Evolutionary conservation across 805 yeast genomes (phyloP).

Genomic region (Metschnikowia orientalis): DNA sequence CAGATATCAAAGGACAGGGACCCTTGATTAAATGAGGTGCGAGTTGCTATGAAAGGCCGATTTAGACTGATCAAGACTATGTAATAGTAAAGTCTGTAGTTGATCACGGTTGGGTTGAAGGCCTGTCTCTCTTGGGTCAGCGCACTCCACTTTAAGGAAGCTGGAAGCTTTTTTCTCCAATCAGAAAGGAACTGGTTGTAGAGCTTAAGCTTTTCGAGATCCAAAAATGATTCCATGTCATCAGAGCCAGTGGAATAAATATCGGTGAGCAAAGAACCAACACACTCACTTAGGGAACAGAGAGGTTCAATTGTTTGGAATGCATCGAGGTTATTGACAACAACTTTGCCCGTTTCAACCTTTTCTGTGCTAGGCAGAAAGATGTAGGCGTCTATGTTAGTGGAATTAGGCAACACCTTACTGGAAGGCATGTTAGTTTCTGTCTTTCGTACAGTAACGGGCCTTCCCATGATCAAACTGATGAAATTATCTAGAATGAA

Average conservation of each 20-base stretch:
- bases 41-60: constrained; percentile 11
- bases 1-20: constrained; percentile 9
- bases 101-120: constrained; percentile 17
- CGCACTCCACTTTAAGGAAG: constrained; percentile 14
- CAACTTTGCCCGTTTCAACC: too few species aligned
- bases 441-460: constrained; percentile 18
- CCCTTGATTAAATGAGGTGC: constrained; percentile 7
- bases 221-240: constrained; percentile 12
- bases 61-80: constrained; percentile 17
- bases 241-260: constrained; percentile 14
- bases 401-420: constrained; percentile 15
- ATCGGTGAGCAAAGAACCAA: constrained; percentile 17
- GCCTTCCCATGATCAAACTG: constrained; percentile 19
- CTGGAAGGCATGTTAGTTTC: constrained; percentile 19
- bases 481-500: constrained; percentile 17
- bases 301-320: constrained; percentile 15
- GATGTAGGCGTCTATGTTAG: constrained; percentile 13
- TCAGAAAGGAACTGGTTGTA: constrained; percentile 11
- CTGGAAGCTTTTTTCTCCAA: constrained; percentile 16
- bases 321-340: constrained; percentile 14
- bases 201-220: constrained; percentile 9
- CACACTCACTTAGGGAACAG: constrained; percentile 17
- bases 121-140: constrained; percentile 8
- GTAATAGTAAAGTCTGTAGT: constrained; percentile 16
- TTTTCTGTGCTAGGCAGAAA: constrained; percentile 8